phyloP scores from a whole-genome alignment of 2,329 filamentous ascomycete genomes.

The Colletotrichum chlorophyti region DNA sequence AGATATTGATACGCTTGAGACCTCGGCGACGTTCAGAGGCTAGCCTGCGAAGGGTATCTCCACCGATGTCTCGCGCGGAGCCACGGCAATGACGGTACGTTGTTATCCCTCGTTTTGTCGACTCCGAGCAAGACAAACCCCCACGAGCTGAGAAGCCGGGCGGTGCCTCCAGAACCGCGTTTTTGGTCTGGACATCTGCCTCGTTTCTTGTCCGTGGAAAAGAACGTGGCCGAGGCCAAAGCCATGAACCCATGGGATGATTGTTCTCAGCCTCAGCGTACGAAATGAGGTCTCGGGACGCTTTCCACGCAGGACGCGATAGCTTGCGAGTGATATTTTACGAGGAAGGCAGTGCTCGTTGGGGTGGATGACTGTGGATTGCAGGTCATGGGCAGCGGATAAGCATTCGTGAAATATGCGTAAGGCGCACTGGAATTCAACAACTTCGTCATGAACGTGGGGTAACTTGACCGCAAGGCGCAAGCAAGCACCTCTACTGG shows the following conservation, averaged over 20 bases:
- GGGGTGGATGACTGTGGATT: too few species aligned
- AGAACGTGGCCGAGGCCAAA: neutral
- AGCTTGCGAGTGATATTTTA: too few species aligned
- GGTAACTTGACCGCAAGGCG: too few species aligned
- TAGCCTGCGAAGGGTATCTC: neutral
- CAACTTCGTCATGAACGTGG: too few species aligned
- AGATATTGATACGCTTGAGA: conserved; percentile 6
- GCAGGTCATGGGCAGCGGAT: too few species aligned
- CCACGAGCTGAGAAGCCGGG: conserved; percentile 2
- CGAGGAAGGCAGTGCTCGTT: too few species aligned
- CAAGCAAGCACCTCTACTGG: too few species aligned
- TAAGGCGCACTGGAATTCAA: too few species aligned
- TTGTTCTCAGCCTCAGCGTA: neutral
- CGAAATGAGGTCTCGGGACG: neutral
- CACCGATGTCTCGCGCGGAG: conserved; percentile 13
- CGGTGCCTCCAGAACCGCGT: neutral
- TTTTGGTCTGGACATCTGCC: neutral
- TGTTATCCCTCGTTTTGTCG: neutral
- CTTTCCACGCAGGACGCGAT: neutral
- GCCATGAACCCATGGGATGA: neutral
- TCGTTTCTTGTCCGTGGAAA: neutral
- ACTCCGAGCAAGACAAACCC: neutral
- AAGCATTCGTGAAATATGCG: too few species aligned
- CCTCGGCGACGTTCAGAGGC: conserved; percentile 1
- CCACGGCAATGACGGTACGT: conserved; percentile 9